Evolutionary conservation across 2,329 filamentous ascomycete species (phyloP).

Genomic region (Exutisphaerella laricina): DNA sequence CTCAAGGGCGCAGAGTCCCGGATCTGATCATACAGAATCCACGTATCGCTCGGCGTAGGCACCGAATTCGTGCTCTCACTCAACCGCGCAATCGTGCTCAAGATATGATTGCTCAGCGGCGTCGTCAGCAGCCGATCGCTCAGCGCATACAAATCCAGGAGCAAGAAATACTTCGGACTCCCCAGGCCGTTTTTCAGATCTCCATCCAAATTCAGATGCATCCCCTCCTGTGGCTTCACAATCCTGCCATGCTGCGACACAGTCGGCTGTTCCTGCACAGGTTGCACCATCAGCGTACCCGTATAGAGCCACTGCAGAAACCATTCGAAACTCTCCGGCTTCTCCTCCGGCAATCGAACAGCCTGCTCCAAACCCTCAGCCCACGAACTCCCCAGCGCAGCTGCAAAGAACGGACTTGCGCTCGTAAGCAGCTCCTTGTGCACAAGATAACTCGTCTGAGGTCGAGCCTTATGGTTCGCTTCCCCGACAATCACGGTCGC

Average conservation of each 20-base stretch:
- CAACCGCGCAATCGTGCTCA: constrained; percentile 41
- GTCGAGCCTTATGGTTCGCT: constrained; percentile 19
- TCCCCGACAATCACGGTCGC: constrained; percentile 39
- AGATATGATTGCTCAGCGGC: constrained; percentile 41
- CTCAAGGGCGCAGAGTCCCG: constrained; percentile 37
- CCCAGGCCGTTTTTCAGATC: constrained; percentile 42
- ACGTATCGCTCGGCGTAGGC: constrained; percentile 45
- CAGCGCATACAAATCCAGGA: constrained; percentile 44
- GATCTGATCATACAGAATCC: constrained; percentile 44
- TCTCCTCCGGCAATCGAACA: constrained; percentile 42
- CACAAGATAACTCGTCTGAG: constrained; percentile 39
- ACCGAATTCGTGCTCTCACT: constrained; percentile 47
- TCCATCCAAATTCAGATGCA: constrained; percentile 28
- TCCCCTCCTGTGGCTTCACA: constrained; percentile 5
- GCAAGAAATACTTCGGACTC: constrained; percentile 47
- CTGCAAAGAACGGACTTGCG: constrained; percentile 48
- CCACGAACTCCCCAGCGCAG: constrained; percentile 45
- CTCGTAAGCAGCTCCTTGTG: constrained; percentile 46
- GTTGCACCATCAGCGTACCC: constrained; percentile 31
- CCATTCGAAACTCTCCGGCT: constrained; percentile 45
- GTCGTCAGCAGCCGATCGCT: constrained; percentile 45
- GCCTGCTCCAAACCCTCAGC: constrained; percentile 40
- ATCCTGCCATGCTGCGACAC: too few species aligned
- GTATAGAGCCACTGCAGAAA: constrained; percentile 50
- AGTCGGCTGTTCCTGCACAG: constrained; percentile 9